phyloP scores from a whole-genome alignment of 2,329 filamentous ascomycete species.

The Fusarium compactum region DNA sequence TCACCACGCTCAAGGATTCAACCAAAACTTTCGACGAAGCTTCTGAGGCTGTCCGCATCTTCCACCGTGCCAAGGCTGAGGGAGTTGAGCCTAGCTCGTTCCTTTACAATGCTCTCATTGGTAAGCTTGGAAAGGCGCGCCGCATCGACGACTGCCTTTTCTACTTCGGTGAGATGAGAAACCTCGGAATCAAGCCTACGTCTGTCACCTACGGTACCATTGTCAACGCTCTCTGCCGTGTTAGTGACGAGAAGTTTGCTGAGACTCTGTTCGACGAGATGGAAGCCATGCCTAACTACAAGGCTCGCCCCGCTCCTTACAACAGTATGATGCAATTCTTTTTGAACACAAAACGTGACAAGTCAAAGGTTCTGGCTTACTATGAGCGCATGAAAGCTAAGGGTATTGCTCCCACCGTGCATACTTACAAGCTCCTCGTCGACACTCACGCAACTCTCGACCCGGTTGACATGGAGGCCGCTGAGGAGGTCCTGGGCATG shows the following conservation, averaged over 20 bases:
- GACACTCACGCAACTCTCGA: conserved; percentile 96
- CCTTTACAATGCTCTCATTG: conserved; percentile 97
- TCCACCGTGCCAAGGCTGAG: conserved; percentile 91
- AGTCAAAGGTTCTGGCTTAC: conserved; percentile 91
- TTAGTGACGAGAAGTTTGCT: conserved; percentile 97
- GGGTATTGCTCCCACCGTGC: conserved; percentile 89
- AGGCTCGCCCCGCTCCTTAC: conserved; percentile 95
- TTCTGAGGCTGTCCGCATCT: conserved; percentile 96
- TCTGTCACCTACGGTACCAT: conserved; percentile 98
- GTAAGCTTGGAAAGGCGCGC: conserved; percentile 96
- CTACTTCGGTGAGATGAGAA: conserved; percentile 98
- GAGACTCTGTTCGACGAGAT: conserved; percentile 99
- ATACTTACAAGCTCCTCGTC: conserved; percentile 97
- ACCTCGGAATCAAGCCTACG: conserved; percentile 90
- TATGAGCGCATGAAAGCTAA: conserved; percentile 93
- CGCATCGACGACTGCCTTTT: conserved; percentile 98
- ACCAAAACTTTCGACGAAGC: conserved; percentile 98
- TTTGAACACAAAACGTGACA: conserved; percentile 96
- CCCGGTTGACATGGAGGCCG: conserved; percentile 87
- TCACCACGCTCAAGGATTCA: conserved; percentile 98
- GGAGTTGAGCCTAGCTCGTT: conserved; percentile 97
- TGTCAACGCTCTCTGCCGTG: conserved; percentile 96
- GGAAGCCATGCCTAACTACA: conserved; percentile 99
- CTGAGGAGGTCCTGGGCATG: conserved; percentile 82
- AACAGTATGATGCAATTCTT: conserved; percentile 99